Base-by-base conservation (phyloP, 331 rosid species). In the Prunus yedoensis region DNA sequence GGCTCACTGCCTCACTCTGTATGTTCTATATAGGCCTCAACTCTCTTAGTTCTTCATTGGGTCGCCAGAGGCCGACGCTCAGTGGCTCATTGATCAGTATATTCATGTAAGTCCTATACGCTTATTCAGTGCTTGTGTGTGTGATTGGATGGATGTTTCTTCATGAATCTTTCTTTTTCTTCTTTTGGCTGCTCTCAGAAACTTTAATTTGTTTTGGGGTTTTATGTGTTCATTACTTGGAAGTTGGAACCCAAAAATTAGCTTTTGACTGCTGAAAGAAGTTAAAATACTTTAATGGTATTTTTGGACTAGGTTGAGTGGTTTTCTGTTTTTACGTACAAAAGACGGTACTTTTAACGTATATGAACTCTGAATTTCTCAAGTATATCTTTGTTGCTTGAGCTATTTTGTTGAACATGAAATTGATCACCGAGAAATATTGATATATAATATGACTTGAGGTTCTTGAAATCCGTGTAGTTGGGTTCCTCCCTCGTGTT, bases 401-500 rank as follows among this genome's bases (percentile, higher is more conserved):
- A 63, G 13, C 15, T 30, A 30, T 17, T 8, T 12, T 21, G 5
- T 45, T 43, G n/a, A 43, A 20, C 53, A 20, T 43, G 46, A 25
- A 56, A 56, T 56, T 56, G 30, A n/a, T n/a, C 11, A n/a, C 14
- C 1, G 27, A 56, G 61, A 20, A 56, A 43, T 25, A 5, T 32
- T 32, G 20, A 43, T 56, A 6, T 23, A 43, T 15, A 4, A 11
- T 45, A 25, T n/a, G 38, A 56, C 66, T 35, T 54, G 32, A 23
- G 53, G 65, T 7, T 47, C 32, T 6, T 23, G 50, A 49, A 10
- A 50, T 53, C 53, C 0, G 18, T 54, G 10, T 8, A 11, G 10
- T 68, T 27, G 70, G 38, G 7, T 74, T 20, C 70, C 72, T 49
- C 70, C 20, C 69, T 65, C 70, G 23, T 84, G 74, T 54, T 74